Evolutionary conservation across 2,329 filamentous ascomycete genomes (phyloP).

Genomic region (Aspergillus pseudoviridinutans): DNA sequence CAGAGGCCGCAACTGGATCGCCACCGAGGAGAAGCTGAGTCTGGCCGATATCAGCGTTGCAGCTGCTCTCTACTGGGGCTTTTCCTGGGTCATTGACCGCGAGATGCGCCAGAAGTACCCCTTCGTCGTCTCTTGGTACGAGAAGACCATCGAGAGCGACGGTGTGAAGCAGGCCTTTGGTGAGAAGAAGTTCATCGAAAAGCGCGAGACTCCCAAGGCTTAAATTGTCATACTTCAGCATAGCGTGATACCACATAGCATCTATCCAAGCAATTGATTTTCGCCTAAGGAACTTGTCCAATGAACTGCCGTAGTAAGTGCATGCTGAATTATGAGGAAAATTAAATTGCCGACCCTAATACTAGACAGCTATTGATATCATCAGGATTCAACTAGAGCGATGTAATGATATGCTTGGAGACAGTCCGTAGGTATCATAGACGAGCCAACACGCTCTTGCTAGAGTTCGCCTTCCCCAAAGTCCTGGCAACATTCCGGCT

Average conservation of each 20-base stretch:
- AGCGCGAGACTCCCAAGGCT: constrained; percentile 14
- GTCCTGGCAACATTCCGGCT: constrained; percentile 37
- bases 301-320: too few species aligned
- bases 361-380: background rate
- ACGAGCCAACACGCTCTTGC: constrained; percentile 18
- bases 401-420: background rate
- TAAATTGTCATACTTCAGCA: background rate
- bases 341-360: background rate
- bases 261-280: too few species aligned
- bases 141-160: constrained; percentile 4
- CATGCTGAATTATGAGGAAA: background rate
- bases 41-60: constrained; percentile 27
- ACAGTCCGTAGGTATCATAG: constrained; percentile 12
- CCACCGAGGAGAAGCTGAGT: constrained; percentile 17
- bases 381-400: background rate
- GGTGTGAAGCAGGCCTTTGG: constrained; percentile 22
- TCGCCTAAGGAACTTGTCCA: too few species aligned
- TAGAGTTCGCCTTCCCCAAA: constrained; percentile 17
- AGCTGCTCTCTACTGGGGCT: constrained; percentile 23
- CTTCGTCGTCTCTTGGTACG: constrained; percentile 20
- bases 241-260: background rate
- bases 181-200: constrained; percentile 21
- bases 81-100: constrained; percentile 19
- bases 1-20: constrained; percentile 19
- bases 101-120: constrained; percentile 26